Base-by-base conservation (phyloP, 805 yeast species). In the Saturnispora ahearnii region DNA sequence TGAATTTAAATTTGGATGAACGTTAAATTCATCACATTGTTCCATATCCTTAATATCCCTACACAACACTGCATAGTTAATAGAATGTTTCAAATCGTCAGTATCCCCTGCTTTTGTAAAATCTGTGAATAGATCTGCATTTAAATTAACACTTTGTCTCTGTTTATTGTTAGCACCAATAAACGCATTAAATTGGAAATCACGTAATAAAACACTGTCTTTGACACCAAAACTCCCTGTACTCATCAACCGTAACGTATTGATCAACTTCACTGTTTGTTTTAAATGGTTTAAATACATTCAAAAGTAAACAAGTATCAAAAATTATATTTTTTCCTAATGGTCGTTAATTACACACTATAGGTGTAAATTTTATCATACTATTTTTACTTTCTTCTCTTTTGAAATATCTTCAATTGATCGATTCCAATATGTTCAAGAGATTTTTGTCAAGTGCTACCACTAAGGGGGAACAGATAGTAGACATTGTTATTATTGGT, bases 401-500 rank as follows among this genome's bases (percentile, higher is more conserved):
- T 36, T 36, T 36, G 10, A 36, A 36, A 18, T 36, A 26, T 26
- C 6, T 26, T 36, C 40, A 36, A 36, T 18, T 36, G 24, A 36
- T 18, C 6, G 40, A 18, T 18, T 18, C 9, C 11, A 36, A 21
- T 5, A 47, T 62, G 53, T 55, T 60, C 32, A 62, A 50, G 49
- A 59, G 68, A 42, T 55, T 56, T 22, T 45, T 64, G 30, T 59
- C 68, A 1, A 63, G 66, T 2, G 62, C 57, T 3, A 51, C 55
- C 4, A 50, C 48, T 31, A 41, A 43, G 3, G 45, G 46, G 8
- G 40, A 36, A 18, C 18, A 36, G 1, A 69, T 43, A 4, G 43
- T 75, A 29, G 97, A 91, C 65, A 78, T 93, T 21, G 82, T 87
- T 7, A 85, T 93, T 48, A 85, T 93, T 34, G 99, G 99, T 34